Base-by-base conservation (phyloP, 305 asterid species). In the Fraxinus latifolia region DNA sequence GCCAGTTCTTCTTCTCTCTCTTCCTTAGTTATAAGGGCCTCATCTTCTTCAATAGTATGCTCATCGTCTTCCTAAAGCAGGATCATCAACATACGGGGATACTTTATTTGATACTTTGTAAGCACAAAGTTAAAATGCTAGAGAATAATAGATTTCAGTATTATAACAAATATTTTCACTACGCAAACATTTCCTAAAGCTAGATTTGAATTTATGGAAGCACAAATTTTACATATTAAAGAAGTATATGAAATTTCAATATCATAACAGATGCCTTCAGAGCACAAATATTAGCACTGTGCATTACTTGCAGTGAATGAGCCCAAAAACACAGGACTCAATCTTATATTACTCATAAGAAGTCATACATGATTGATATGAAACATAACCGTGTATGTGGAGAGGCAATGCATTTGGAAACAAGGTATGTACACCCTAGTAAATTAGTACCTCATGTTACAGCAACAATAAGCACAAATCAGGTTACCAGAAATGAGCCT, bases 31-130 rank as follows among this genome's bases (percentile, higher is more conserved):
- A 96, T 96, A 83, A 90, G 87, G 79, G 98, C 96, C 91, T 96
- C 99, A 82, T 93, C 99, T 85, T 90, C 96, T 90, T 95, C 99
- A 84, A 96, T 89, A 39, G 98, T 96, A 86, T 89, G 97, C 93
- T 96, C 99, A 60, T 94, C 98, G 82, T 96, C 99, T 92, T 92
- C 98, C 99, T 95, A 90, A 93, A 88, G 78, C 92, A 84, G 84
- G 39, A 86, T 79, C 81, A 80, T 81, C 88, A 85, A 79, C 82
- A 85, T 75, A 85, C 83, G 82, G 83, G 4, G 2, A 89, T 76
- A 60, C 58, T 83, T 50, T 82, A 77, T 79, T 84, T 67, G 7
- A 89, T 76, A 60, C 58, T 83, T 50, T 82, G 78, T 79, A 85
- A 85, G 84, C 70, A 77, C 62, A 67, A 33, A 70, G 29, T 19